phyloP scores from a whole-genome alignment of 495 filamentous ascomycete genomes.

The Apiosordaria backusii region DNA sequence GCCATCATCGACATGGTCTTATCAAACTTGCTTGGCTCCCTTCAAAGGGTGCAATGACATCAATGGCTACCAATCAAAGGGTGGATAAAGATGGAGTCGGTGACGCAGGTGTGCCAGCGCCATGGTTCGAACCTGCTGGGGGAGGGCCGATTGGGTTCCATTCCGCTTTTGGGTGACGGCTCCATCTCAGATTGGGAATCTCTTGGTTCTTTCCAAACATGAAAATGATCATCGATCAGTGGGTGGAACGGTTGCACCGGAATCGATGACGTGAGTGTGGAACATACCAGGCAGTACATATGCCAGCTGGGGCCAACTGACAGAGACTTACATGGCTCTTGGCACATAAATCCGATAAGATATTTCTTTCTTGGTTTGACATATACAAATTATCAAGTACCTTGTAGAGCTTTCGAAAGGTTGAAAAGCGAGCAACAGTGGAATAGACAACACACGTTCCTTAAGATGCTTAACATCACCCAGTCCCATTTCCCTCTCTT shows the following conservation, averaged over 20 bases:
- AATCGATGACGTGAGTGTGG: neutral
- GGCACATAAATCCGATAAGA: too few species aligned
- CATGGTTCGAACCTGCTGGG: conserved; percentile 8
- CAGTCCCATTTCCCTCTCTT: too few species aligned
- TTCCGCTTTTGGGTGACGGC: neutral
- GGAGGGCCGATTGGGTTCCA: neutral
- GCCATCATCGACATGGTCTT: neutral
- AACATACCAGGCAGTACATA: neutral
- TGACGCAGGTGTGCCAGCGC: conserved; percentile 15
- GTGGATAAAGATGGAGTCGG: conserved; percentile 1
- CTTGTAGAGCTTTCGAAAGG: too few species aligned
- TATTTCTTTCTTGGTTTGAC: too few species aligned
- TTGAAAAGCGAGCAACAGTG: too few species aligned
- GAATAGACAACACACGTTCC: too few species aligned
- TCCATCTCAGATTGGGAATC: neutral
- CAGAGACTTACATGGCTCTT: neutral
- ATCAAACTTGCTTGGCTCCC: neutral
- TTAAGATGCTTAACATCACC: too few species aligned
- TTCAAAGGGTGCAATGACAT: conserved; percentile 26
- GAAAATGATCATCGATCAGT: neutral
- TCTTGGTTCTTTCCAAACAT: neutral
- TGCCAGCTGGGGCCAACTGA: neutral
- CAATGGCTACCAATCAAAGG: conserved; percentile 24
- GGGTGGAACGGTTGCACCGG: neutral
- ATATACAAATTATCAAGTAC: too few species aligned